Evolutionary conservation across 768 basidiomycete genomes (phyloP).

Genomic region (Trichaptum fuscoviolaceum): DNA sequence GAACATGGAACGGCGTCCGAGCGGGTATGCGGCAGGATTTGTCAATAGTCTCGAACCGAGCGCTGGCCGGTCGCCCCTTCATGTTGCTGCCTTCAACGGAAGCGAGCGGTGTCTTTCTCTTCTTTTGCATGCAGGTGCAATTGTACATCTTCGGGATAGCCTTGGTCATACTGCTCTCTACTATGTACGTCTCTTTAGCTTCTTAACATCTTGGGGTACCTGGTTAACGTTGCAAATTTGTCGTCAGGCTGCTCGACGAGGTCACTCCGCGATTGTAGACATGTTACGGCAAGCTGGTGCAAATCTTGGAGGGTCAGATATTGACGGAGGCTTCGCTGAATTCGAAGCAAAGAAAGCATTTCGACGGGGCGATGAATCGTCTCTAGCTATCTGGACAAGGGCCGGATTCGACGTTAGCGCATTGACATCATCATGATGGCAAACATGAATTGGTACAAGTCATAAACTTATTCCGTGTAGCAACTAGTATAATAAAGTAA

Average conservation of each 20-base stretch:
- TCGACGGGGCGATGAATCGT: constrained; percentile 35
- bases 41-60: constrained; percentile 68
- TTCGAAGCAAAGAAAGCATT: constrained; percentile 38
- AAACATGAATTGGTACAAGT: background rate
- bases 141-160: constrained; percentile 76
- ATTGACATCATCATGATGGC: constrained; percentile 6
- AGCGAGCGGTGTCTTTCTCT: constrained; percentile 34
- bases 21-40: constrained; percentile 56
- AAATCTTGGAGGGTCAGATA: constrained; percentile 61
- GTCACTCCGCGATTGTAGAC: constrained; percentile 56
- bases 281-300: constrained; percentile 69
- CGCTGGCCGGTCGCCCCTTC: constrained; percentile 71
- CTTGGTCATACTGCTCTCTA: constrained; percentile 83
- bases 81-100: constrained; percentile 73
- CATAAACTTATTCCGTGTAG: constrained; percentile 5
- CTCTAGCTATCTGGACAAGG: constrained; percentile 51
- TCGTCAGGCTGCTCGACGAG: constrained; percentile 67
- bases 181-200: constrained; percentile 46
- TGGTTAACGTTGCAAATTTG: constrained; percentile 8
- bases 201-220: background rate
- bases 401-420: constrained; percentile 32
- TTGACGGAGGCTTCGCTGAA: constrained; percentile 50
- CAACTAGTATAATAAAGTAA: constrained; percentile 4
- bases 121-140: constrained; percentile 66
- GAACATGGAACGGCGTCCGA: constrained; percentile 20